These are phyloP conservation scores for Rhododendron henanense DNA, from an alignment of 148 eudicot genomes.

Conservation along the genomic window DNA sequence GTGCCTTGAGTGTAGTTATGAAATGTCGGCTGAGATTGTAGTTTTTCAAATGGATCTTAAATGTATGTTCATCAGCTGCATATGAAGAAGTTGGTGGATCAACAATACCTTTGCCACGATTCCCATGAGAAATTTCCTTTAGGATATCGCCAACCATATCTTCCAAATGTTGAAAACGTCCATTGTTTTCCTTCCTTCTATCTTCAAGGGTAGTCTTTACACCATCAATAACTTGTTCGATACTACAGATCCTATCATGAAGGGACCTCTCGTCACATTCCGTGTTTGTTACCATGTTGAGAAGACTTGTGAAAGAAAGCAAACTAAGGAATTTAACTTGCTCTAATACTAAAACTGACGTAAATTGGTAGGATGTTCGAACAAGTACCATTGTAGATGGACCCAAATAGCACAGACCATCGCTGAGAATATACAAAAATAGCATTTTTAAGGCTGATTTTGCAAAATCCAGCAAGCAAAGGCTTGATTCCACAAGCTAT, in stretches of 20 bases:
- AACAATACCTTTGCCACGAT: not conserved
- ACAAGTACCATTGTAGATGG: not conserved
- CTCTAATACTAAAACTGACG: not conserved
- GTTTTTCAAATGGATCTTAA: not conserved
- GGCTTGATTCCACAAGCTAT: not conserved
- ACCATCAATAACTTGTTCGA: not conserved
- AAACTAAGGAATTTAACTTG: not conserved
- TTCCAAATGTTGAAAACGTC: not conserved
- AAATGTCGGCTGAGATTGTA: not conserved
- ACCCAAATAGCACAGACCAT: not conserved
- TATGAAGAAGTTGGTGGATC: not conserved
- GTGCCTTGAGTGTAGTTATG: not conserved
- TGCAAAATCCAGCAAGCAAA: not conserved
- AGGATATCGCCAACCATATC: not conserved
- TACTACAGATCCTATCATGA: not conserved
- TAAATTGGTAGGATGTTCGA: not conserved
- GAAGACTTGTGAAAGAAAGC: not conserved
- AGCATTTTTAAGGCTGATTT: not conserved
- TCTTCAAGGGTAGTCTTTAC: not conserved
- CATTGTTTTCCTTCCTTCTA: not conserved
- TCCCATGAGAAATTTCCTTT: not conserved
- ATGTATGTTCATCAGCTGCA: not conserved
- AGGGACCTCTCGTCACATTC: not conserved
- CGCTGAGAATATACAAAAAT: not conserved
- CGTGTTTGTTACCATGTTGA: not conserved